These are phyloP conservation scores for Saitozyma sp. DNA, from an alignment of 768 basidiomycete species.

Conservation along the genomic window DNA sequence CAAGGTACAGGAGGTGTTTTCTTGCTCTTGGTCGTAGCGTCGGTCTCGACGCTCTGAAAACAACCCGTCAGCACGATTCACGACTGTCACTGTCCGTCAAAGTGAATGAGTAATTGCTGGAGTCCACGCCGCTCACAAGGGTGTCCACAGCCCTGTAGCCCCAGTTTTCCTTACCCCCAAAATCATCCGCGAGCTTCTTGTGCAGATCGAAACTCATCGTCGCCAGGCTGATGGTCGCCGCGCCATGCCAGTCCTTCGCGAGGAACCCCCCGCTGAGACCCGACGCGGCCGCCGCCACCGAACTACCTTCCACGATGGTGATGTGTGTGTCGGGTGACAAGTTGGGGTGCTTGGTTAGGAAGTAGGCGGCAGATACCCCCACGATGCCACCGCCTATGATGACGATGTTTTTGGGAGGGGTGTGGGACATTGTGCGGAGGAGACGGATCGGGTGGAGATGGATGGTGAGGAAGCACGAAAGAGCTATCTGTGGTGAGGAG, in stretches of 20 bases:
- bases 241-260: conserved; percentile 73
- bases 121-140: conserved; percentile 21
- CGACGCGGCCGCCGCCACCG: conserved; percentile 64
- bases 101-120: background rate
- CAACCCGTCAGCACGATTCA: background rate
- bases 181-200: conserved; percentile 67
- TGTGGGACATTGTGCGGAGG: conserved; percentile 6
- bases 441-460: background rate
- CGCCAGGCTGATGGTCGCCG: conserved; percentile 57
- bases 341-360: conserved; percentile 58
- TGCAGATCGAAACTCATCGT: conserved; percentile 74
- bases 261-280: conserved; percentile 58
- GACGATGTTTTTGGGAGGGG: conserved; percentile 57
- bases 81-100: background rate
- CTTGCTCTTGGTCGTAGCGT: conserved; percentile 34
- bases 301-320: conserved; percentile 70
- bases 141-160: conserved; percentile 71
- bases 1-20: conserved; percentile 34
- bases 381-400: conserved; percentile 86
- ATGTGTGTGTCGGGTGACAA: conserved; percentile 47
- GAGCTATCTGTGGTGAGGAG: too few relatives aligned
- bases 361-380: conserved; percentile 80
- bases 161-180: conserved; percentile 72
- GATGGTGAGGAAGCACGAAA: too few relatives aligned
- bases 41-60: conserved; percentile 37